Base-by-base conservation (phyloP, 345 rosid species). In the Syzygium oleosum region DNA sequence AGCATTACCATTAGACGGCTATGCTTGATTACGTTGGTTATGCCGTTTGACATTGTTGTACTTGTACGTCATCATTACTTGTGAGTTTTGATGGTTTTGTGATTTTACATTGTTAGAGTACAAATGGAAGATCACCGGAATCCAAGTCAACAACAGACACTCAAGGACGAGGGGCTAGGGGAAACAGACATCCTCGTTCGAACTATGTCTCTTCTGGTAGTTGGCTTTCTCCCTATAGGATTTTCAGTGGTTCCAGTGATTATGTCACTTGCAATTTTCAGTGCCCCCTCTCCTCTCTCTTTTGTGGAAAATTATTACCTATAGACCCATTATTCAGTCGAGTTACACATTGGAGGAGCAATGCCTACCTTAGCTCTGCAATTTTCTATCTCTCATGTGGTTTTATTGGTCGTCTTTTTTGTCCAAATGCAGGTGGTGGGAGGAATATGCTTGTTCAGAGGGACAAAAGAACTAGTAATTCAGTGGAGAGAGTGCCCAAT, bases 401-500 rank as follows among this genome's bases (percentile, higher is more conserved):
- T 52, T 38, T 38, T 52, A 15, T 86, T 65, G 80, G 51, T 51
- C 43, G 55, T 53, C 83, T 43, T 27, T 22, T 84, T 84, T 87
- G 84, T 38, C 84, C 91, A 90, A 93, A 89, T 93, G 89, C 91
- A 86, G 90, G 92, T 84, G 92, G 93, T 86, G 93, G 92, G 85
- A 92, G 94, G 92, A 90, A 78, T 92, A 89, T 90, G 25, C 87
- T 91, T 89, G 19, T 90, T 63, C 92, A 90, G 85, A 93, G 96
- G 92, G 99, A 92, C 59, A 96, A 89, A 91, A 96, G 95, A 87
- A 86, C 77, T 86, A 88, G 84, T 89, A 90, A 87, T 88, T 88
- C 83, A n/a, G 51, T 84, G 55, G 92, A 91, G 63, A 90, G 94
- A 89, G 92, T 89, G 86, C 77, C 85, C 25, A 63, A 93, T 27